phyloP scores from a whole-genome alignment of 306 rosid genomes.

The Sicyos baderoa region DNA sequence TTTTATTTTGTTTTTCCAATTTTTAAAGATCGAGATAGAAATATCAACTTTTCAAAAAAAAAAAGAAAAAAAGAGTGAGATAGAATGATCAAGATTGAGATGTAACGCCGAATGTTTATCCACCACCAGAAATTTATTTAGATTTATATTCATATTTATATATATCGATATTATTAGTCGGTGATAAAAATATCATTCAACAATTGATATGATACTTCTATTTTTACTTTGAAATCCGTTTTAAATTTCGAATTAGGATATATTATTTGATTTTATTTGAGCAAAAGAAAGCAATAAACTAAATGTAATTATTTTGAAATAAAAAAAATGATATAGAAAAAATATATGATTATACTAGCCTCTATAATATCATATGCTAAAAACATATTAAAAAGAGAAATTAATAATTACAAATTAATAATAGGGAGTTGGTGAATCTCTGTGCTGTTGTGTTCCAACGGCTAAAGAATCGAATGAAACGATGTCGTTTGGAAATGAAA shows the following conservation, averaged over 20 bases:
- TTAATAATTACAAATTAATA: neutral
- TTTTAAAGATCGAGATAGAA: neutral
- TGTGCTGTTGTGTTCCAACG: neutral
- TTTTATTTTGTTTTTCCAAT: too few species aligned
- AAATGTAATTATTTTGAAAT: neutral
- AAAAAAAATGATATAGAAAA: neutral
- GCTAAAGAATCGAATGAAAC: neutral
- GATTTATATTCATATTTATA: neutral
- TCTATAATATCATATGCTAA: neutral
- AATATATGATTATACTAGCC: neutral
- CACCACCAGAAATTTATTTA: neutral
- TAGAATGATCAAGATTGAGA: neutral
- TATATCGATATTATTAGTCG: neutral
- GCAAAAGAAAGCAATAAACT: neutral
- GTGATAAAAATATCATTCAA: too few species aligned
- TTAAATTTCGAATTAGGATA: too few species aligned
- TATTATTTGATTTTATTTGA: too few species aligned
- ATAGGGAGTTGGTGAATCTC: neutral
- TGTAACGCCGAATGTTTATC: slow-evolving; percentile 7
- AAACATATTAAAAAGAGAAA: neutral
- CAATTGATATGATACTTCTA: too few species aligned
- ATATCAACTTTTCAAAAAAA: too few species aligned
- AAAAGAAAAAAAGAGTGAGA: too few species aligned
- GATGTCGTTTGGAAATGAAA: neutral
- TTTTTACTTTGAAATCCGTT: too few species aligned